Conservation (phyloP, 2,329 filamentous ascomycete genomes). For the Elsinoe ampelina region DNA sequence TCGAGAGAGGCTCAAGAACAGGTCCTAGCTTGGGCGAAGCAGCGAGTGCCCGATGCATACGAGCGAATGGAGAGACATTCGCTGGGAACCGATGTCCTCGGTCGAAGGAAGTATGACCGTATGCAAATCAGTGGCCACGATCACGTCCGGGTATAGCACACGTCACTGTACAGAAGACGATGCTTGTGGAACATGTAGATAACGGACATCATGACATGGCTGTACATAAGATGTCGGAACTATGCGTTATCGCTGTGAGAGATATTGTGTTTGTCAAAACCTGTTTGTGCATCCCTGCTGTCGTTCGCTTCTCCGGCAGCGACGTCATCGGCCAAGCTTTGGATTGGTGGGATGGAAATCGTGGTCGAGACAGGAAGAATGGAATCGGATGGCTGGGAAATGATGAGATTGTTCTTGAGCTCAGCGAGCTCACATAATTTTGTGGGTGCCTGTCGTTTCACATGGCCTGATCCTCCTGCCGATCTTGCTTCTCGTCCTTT, state of each 20-base stretch:
- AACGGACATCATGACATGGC: background rate
- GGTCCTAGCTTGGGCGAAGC: conserved; percentile 65
- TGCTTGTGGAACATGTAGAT: background rate
- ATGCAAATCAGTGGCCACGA: background rate
- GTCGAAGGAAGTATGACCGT: background rate
- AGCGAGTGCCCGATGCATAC: conserved; percentile 62
- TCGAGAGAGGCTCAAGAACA: conserved; percentile 50
- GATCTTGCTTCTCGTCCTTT: conserved; percentile 11
- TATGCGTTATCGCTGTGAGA: background rate
- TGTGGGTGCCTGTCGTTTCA: background rate
- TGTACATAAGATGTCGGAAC: background rate
- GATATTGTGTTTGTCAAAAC: background rate
- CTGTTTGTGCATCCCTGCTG: conserved; percentile 3
- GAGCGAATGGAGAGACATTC: conserved; percentile 45
- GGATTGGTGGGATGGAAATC: background rate
- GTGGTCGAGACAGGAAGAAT: conserved; percentile 3
- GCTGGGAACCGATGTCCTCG: background rate
- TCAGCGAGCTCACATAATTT: background rate
- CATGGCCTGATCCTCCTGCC: conserved; percentile 9
- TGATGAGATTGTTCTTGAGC: background rate
- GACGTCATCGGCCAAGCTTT: background rate
- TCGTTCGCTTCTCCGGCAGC: background rate
- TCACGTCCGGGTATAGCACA: background rate
- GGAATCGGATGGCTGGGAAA: conserved; percentile 9
- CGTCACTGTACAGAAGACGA: background rate